A percentile compares a stretch with the other conserved stretches of the same genome.
Evolutionary conservation across 2,329 filamentous ascomycete genomes (phyloP).

Genomic region (Mariannaea sp.): DNA sequence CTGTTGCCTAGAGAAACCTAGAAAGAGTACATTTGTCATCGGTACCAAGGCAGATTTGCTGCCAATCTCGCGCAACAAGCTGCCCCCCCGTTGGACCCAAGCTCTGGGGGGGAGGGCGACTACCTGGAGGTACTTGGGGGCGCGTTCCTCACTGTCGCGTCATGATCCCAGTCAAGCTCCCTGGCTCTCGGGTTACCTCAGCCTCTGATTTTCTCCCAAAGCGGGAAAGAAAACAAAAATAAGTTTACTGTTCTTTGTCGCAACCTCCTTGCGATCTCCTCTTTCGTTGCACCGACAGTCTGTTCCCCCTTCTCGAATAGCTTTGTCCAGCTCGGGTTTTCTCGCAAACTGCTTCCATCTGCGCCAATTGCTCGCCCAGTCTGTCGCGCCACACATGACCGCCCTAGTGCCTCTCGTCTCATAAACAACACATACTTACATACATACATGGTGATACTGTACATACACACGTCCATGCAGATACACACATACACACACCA

Average conservation of each 20-base stretch:
- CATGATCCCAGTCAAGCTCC: slow-evolving; percentile 21
- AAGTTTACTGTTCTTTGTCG: not conserved
- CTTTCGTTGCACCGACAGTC: not conserved
- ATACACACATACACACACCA: not conserved
- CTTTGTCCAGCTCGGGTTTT: slow-evolving; percentile 8
- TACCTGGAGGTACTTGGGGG: too few species aligned
- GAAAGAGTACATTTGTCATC: slow-evolving; percentile 31
- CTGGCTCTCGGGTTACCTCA: not conserved
- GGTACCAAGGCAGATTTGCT: slow-evolving; percentile 38
- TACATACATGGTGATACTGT: not conserved
- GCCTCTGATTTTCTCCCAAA: slow-evolving; percentile 3
- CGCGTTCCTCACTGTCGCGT: slow-evolving; percentile 32
- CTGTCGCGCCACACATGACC: slow-evolving; percentile 18
- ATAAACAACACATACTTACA: slow-evolving; percentile 15
- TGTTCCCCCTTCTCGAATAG: slow-evolving; percentile 9
- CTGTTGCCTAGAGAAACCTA: slow-evolving; percentile 39
- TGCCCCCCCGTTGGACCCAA: not conserved
- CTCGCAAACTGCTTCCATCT: slow-evolving; percentile 4
- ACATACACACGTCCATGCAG: not conserved
- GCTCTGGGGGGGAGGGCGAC: too few species aligned
- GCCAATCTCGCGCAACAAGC: slow-evolving; percentile 22
- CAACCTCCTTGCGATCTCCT: not conserved
- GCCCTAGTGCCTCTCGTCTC: slow-evolving; percentile 1
- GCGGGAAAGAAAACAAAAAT: not conserved
- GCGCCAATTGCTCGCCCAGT: slow-evolving; percentile 20